These are phyloP conservation scores for Reutealis trisperma DNA, from an alignment of 345 rosid species.

Conservation along the genomic window DNA sequence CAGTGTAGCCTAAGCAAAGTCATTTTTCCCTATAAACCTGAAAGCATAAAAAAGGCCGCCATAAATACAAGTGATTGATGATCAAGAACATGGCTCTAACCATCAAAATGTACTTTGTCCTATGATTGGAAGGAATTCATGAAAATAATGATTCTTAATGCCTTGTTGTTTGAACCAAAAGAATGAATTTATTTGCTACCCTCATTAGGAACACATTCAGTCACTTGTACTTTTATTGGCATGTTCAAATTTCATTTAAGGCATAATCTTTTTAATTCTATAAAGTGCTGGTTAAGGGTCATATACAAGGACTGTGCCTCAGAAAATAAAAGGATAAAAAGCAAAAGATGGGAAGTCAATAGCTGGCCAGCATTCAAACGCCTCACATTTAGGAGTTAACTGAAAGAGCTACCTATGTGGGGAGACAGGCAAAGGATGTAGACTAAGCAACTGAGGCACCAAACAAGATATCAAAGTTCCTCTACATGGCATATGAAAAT, in stretches of 20 bases:
- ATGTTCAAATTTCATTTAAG: background rate
- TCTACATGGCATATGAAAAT: background rate
- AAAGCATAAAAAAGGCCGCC: background rate
- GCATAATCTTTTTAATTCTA: background rate
- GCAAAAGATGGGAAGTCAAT: too few relatives aligned
- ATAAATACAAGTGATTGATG: background rate
- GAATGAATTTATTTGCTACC: background rate
- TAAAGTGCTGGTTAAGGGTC: background rate
- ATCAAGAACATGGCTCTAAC: background rate
- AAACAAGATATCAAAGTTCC: background rate
- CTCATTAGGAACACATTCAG: background rate
- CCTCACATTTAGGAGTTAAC: too few relatives aligned
- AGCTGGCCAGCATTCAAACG: too few relatives aligned
- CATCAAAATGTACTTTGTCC: conserved; percentile 1
- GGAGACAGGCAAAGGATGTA: too few relatives aligned
- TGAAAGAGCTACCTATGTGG: too few relatives aligned
- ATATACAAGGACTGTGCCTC: background rate
- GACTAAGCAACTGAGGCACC: background rate
- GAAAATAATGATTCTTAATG: background rate
- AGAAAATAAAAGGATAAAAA: too few relatives aligned
- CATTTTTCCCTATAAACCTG: background rate
- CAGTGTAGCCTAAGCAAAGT: background rate
- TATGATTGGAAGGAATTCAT: background rate
- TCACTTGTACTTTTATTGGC: background rate
- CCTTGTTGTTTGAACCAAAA: background rate